These are phyloP conservation scores for Botrytis aclada DNA, from an alignment of 2,329 filamentous ascomycete genomes.

Conservation along the genomic window DNA sequence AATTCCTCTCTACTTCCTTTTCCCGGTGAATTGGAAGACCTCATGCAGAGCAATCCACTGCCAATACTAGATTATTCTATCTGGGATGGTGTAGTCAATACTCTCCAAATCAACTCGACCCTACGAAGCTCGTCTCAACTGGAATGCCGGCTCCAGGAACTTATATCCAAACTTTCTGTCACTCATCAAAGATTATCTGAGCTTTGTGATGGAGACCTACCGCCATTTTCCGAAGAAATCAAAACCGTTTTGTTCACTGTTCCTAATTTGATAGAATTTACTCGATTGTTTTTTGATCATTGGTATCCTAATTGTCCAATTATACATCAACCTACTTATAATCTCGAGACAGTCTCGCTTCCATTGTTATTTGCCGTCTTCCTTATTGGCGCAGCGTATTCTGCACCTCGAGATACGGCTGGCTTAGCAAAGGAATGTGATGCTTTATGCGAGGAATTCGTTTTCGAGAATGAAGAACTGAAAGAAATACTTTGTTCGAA, in stretches of 20 bases:
- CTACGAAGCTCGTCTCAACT: background rate
- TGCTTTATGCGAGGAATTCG: constrained; percentile 18
- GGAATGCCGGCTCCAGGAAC: constrained; percentile 4
- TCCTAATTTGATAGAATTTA: constrained; percentile 41
- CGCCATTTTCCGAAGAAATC: background rate
- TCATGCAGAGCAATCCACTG: background rate
- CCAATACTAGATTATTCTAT: constrained; percentile 5
- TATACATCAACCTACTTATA: constrained; percentile 19
- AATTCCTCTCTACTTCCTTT: background rate
- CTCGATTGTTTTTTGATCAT: constrained; percentile 32
- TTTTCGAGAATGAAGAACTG: constrained; percentile 12
- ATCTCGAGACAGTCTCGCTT: constrained; percentile 16
- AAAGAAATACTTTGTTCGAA: background rate
- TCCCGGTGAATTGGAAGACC: background rate
- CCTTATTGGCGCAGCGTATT: constrained; percentile 19
- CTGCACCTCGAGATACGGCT: constrained; percentile 18
- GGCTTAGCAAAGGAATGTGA: constrained; percentile 8
- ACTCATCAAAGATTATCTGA: background rate
- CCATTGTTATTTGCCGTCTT: constrained; percentile 21
- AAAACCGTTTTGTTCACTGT: constrained; percentile 35
- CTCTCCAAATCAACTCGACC: background rate
- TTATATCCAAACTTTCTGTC: background rate
- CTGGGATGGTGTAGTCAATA: background rate
- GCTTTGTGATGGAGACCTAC: background rate
- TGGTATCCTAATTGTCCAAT: constrained; percentile 20